Evolutionary conservation across 495 filamentous ascomycete genomes (phyloP), one percentile per base, ranked within the genome.

Genomic region (Talaromyces proteolyticus): DNA sequence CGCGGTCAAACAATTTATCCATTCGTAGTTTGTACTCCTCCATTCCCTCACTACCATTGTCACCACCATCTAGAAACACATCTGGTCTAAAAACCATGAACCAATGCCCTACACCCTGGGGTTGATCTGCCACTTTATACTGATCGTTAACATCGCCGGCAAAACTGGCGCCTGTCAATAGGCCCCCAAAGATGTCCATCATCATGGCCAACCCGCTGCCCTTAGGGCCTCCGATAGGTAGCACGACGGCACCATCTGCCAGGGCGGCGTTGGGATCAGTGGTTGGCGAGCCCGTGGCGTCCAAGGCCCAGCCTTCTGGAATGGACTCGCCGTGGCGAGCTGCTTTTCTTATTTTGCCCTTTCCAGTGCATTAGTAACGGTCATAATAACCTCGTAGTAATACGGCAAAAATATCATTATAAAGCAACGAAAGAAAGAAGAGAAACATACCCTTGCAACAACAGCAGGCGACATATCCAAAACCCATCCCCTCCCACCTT

Each of bases 191-290:
- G 12, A 67, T 53, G 37, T 67, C 64, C 62, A 67, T 65, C 52
- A 67, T 39, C 11, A 64, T 67, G 0, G 64, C 63, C 17, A 67
- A 42, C 0, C 56, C 64, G 1, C 54, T 59, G 4, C 64, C 64
- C 54, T 66, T 58, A 3, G 64, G 61, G 1, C 64, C 64, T 4
- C 64, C 64, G 19, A 67, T 67, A 2, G 63, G 64, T 6, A 52
- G 42, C 52, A 66, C 54, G n/a, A 51, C 51, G 2, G 54, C 59
- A 7, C 56, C 53, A 17, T 58, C 47, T n/a, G n/a, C n/a, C 25
- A 67, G 38, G 2, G 64, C 62, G 7, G 45, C 55, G 0, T 53
- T 41, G 7, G 60, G 53, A 42, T 65, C 60, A 6, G 58, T 60
- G 2, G 64, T 65, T 6, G 53, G 38, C 6, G 52, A 42, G 1